Conservation (phyloP, 768 basidiomycete genomes). For the Xerocomellus amylosporus region DNA sequence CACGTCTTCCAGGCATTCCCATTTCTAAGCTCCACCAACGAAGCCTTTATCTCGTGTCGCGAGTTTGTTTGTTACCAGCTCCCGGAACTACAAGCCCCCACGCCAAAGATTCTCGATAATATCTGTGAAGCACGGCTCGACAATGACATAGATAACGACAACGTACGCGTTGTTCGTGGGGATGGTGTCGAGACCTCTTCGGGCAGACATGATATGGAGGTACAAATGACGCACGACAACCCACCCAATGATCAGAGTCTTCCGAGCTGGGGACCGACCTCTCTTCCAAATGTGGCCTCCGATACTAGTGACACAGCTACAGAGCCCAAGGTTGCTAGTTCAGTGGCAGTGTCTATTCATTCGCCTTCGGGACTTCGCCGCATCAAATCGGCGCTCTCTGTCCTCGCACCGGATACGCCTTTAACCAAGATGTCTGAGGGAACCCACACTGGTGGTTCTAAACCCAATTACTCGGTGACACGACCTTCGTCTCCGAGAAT, state of each 20-base stretch:
- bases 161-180: conserved; percentile 65
- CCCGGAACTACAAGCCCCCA: conserved; percentile 49
- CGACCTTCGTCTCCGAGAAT: conserved; percentile 49
- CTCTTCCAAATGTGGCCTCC: conserved; percentile 1
- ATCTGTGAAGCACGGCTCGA: conserved; percentile 60
- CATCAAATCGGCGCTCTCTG: conserved; percentile 32
- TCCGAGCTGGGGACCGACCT: conserved; percentile 50
- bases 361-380: conserved; percentile 24
- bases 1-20: conserved; percentile 92
- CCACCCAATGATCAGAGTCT: conserved; percentile 38
- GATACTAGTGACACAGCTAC: neutral
- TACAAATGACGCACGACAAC: conserved; percentile 29
- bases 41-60: conserved; percentile 67
- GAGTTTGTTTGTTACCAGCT: conserved; percentile 63
- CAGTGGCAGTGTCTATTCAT: conserved; percentile 10
- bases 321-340: conserved; percentile 3
- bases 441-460: conserved; percentile 3
- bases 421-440: conserved; percentile 12
- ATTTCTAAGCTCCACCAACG: conserved; percentile 63
- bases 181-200: conserved; percentile 60
- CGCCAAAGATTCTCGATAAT: conserved; percentile 51
- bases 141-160: conserved; percentile 66
- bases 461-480: conserved; percentile 27
- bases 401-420: conserved; percentile 21
- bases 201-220: conserved; percentile 41